Percentiles rank a stretch among this genome's conserved stretches.
Conservation (phyloP, 73 alveolate species). For the Tetrahymena borealis region DNA sequence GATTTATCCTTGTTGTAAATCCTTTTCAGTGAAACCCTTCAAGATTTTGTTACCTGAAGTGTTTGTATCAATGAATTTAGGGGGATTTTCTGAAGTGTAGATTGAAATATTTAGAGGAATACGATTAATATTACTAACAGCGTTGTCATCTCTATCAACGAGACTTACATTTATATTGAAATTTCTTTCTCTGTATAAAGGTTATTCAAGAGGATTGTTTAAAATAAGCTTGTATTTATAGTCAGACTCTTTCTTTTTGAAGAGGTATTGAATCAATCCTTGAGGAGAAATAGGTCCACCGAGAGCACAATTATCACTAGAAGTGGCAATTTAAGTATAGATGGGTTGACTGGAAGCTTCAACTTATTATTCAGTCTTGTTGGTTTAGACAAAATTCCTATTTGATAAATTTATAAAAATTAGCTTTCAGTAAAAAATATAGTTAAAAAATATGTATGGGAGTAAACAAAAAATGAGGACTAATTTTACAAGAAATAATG, state of each 20-base stretch:
- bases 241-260: background rate
- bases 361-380: background rate
- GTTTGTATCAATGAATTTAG: background rate
- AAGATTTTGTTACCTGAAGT: constrained; percentile 27
- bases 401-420: background rate
- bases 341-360: background rate
- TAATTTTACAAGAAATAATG: background rate
- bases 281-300: background rate
- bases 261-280: background rate
- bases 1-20: background rate
- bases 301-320: background rate
- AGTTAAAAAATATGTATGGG: background rate
- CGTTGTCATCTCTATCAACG: background rate
- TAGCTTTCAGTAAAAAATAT: background rate
- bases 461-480: background rate
- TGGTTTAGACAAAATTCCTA: background rate
- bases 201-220: background rate
- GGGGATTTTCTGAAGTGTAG: constrained; percentile 26
- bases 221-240: background rate
- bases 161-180: background rate
- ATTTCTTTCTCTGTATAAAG: background rate
- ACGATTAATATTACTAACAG: background rate
- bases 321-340: background rate
- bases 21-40: constrained; percentile 15
- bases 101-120: background rate